A percentile compares a stretch with the other conserved stretches of the same genome.
phyloP scores from a whole-genome alignment of 1,139 yeast genomes.

The Pichia sp. region DNA sequence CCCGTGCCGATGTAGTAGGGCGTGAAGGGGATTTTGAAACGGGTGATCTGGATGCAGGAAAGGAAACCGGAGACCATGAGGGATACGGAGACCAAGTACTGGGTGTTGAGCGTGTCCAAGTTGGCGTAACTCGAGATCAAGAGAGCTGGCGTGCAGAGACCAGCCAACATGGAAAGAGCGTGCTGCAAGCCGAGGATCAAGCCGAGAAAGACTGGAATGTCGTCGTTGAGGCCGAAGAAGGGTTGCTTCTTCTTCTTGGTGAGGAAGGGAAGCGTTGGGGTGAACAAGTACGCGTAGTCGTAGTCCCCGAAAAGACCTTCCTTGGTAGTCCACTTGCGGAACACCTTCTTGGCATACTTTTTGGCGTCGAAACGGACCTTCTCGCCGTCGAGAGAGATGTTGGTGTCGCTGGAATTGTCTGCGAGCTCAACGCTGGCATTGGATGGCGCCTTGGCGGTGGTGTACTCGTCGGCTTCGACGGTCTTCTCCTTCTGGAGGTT shows the following conservation, averaged over 20 bases:
- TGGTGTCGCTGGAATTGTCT: not conserved
- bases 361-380: not conserved
- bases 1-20: conserved; percentile 84
- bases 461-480: not conserved
- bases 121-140: conserved; percentile 61
- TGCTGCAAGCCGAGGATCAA: conserved; percentile 80
- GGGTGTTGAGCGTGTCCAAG: conserved; percentile 45
- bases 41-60: conserved; percentile 71
- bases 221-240: conserved; percentile 72
- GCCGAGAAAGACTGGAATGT: conserved; percentile 75
- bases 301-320: conserved; percentile 82
- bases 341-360: not conserved
- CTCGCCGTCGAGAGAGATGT: not conserved
- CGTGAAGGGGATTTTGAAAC: conserved; percentile 70
- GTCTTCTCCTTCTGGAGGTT: not conserved
- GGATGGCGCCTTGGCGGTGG: not conserved
- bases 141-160: conserved; percentile 82
- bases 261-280: conserved; percentile 70
- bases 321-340: conserved; percentile 45
- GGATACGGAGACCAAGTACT: conserved; percentile 74
- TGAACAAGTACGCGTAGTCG: conserved; percentile 71
- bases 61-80: conserved; percentile 72
- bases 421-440: not conserved
- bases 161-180: conserved; percentile 85
- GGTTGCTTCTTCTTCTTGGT: conserved; percentile 58